Base-by-base conservation (phyloP, 1,139 yeast genomes). In the Kazachstania sp. region DNA sequence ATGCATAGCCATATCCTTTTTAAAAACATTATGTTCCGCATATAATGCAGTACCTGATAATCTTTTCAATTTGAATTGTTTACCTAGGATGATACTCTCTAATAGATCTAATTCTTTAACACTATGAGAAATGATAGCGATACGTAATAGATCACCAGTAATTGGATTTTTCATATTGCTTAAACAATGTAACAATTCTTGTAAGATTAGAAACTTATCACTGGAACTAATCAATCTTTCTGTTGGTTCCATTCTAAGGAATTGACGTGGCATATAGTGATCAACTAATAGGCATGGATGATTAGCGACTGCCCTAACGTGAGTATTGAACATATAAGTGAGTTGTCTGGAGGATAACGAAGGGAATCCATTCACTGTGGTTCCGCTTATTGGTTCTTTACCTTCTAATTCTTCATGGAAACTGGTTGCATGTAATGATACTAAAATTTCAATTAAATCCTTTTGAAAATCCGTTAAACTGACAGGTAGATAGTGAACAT, bases 231-330 rank as follows among this genome's bases (percentile, higher is more conserved):
- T 67, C 44, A 83, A 65, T 41, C 75, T 65, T 49, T 78, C 80
- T 49, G 77, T 81, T 0, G 83, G 72, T 52, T 82, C 86, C 78
- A 78, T 75, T 37, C 82, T 65, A 18, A 84, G 61, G 49, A 83
- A 67, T 49, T 81, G 80, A 52, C 80, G 77, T 12, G 92, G 87
- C 59, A 83, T 79, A 56, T 79, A 83, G 61, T 84, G 92, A 56
- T 83, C 86, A 32, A 83, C 88, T 37, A 83, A 60, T 40, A 83
- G 66, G 36, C 83, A 78, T 1, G 90, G 87, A 60, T 84, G 88
- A 55, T 75, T 78, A 2, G 74, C 70, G 0, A 81, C 68, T 18
- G 74, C 71, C 30, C 70, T 60, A 9, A 81, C 60, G 55, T 78
- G 81, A 9, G 75, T 73, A 45, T 72, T 71, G 29, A 83, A 67